These are phyloP conservation scores for Penicillium salamii DNA, from an alignment of 495 filamentous ascomycete genomes.

Conservation along the genomic window DNA sequence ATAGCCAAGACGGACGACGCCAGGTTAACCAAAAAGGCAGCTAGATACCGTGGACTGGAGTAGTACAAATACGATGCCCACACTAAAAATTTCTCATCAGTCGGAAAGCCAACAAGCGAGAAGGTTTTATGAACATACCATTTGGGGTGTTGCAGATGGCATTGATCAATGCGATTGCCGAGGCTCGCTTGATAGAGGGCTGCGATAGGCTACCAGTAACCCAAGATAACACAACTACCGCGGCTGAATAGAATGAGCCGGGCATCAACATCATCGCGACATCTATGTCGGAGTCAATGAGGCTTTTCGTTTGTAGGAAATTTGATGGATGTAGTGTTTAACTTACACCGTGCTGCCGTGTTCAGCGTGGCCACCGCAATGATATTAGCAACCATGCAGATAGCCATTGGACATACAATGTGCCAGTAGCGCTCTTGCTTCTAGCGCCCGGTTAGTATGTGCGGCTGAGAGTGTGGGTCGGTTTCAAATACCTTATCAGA, in stretches of 20 bases:
- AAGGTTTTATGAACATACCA: conserved; percentile 1
- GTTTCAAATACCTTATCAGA: conserved; percentile 10
- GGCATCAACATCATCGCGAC: conserved; percentile 17
- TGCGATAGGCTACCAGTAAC: conserved; percentile 9
- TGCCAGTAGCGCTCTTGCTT: conserved; percentile 16
- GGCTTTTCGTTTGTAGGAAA: not conserved
- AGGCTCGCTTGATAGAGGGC: conserved; percentile 13
- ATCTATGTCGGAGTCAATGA: conserved; percentile 3
- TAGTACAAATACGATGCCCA: conserved; percentile 14
- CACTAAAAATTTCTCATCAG: not conserved
- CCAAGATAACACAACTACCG: conserved; percentile 14
- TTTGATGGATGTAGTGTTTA: not conserved
- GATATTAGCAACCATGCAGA: conserved; percentile 11
- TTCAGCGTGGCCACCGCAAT: conserved; percentile 14
- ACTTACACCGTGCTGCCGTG: conserved; percentile 12
- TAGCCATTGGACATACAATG: conserved; percentile 6
- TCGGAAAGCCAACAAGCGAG: not conserved
- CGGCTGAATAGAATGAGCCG: conserved; percentile 10
- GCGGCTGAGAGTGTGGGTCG: not conserved
- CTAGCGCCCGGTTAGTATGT: not conserved
- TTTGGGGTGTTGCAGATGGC: conserved; percentile 15
- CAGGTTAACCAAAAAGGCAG: conserved; percentile 13
- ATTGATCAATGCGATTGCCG: conserved; percentile 15
- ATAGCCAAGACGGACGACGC: conserved; percentile 8
- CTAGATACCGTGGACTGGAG: conserved; percentile 10